Evolutionary conservation across 371 early-diverging fungal genomes (phyloP).

Genomic region (Mortierella sp.): DNA sequence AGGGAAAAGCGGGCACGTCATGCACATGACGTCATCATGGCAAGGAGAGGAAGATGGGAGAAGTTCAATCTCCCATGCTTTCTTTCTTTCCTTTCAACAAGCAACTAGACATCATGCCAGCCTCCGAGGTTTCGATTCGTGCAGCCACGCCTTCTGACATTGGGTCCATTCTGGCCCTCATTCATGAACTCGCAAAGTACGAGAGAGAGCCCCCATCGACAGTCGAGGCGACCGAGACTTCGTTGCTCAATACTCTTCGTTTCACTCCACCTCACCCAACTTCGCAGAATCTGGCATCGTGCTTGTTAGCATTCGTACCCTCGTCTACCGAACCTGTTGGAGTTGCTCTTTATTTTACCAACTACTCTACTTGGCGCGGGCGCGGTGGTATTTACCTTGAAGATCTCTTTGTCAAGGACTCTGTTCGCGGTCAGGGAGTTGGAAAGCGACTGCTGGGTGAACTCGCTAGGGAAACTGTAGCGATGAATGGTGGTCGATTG

Average conservation of each 20-base stretch:
- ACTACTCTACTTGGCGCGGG: slow-evolving; percentile 84
- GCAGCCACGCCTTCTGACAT: slow-evolving; percentile 74
- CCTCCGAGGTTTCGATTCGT: slow-evolving; percentile 57
- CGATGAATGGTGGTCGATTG: slow-evolving; percentile 77
- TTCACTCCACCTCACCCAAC: slow-evolving; percentile 73
- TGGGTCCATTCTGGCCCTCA: slow-evolving; percentile 75
- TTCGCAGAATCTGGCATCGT: slow-evolving; percentile 78
- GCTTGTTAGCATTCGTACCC: slow-evolving; percentile 56
- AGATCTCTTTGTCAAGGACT: slow-evolving; percentile 80
- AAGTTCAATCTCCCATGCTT: not conserved
- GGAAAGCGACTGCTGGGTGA: slow-evolving; percentile 78
- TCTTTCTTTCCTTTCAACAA: not conserved
- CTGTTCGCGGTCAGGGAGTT: slow-evolving; percentile 78
- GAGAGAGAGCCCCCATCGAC: slow-evolving; percentile 78
- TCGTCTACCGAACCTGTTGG: slow-evolving; percentile 70
- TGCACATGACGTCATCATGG: too few relatives aligned
- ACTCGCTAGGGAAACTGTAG: slow-evolving; percentile 74
- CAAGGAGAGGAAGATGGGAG: too few relatives aligned
- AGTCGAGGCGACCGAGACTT: slow-evolving; percentile 78
- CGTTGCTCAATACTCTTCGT: slow-evolving; percentile 66
- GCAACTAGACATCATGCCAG: not conserved
- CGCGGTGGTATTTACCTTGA: slow-evolving; percentile 87
- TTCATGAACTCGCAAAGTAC: slow-evolving; percentile 80
- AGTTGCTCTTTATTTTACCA: slow-evolving; percentile 86
- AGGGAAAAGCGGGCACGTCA: too few relatives aligned